A percentile compares a stretch with the other conserved stretches of the same genome.
phyloP scores from a whole-genome alignment of 345 rosid genomes.

The Citrus sinensis region DVS_A1.0 CM039162.1:25729001-25729500 shows the following conservation, averaged over 20 bases:
- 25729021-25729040: too few relatives aligned
- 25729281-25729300: conserved; percentile 93
- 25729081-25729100: not conserved
- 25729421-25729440: not conserved
- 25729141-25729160: conserved; percentile 39
- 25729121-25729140: conserved; percentile 11
- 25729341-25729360: too few relatives aligned
- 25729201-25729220: conserved; percentile 73
- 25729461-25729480: not conserved
- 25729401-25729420: not conserved
- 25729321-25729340: not conserved
- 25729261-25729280: conserved; percentile 82
- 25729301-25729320: conserved; percentile 68
- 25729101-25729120: not conserved
- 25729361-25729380: not conserved
- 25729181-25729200: conserved; percentile 75
- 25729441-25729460: not conserved
- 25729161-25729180: conserved; percentile 85
- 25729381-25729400: not conserved
- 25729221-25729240: conserved; percentile 90
- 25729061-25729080: not conserved
- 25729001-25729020: not conserved
- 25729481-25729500: not conserved
- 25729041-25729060: not conserved
- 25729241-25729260: conserved; percentile 67